These are phyloP conservation scores for Tricholoma furcatifolium DNA, from an alignment of 768 basidiomycete genomes.

Conservation along the genomic window DNA sequence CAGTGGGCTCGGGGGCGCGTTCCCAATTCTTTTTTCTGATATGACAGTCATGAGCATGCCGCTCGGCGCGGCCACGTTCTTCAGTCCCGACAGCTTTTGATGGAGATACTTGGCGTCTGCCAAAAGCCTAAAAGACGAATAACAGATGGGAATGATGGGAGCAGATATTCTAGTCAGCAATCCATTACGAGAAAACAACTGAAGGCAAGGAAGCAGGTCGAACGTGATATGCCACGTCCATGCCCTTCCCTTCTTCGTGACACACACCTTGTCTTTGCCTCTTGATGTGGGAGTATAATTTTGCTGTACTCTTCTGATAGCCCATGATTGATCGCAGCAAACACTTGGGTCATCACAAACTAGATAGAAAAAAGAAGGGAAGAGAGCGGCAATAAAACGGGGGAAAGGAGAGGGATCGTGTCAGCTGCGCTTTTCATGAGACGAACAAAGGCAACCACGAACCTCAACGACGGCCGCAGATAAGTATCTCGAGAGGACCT, in stretches of 20 bases:
- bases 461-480: conserved; percentile 81
- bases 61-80: conserved; percentile 69
- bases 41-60: conserved; percentile 86
- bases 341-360: conserved; percentile 94
- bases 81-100: conserved; percentile 71
- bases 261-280: conserved; percentile 81
- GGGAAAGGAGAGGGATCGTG: not conserved
- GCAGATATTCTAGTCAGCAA: conserved; percentile 1
- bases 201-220: not conserved
- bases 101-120: conserved; percentile 78
- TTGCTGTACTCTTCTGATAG: conserved; percentile 83
- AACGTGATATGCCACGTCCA: not conserved
- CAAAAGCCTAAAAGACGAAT: conserved; percentile 53
- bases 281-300: conserved; percentile 79
- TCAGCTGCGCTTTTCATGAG: conserved; percentile 7
- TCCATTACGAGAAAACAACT: not conserved
- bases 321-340: conserved; percentile 89
- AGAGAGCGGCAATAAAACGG: conserved; percentile 6
- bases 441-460: conserved; percentile 23
- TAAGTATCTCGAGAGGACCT: conserved; percentile 91
- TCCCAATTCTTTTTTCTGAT: conserved; percentile 63
- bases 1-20: conserved; percentile 26
- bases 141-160: not conserved
- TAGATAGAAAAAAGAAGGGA: conserved; percentile 26
- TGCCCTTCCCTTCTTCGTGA: not conserved